Conservation (phyloP, 2,329 filamentous ascomycete species). For the Plenodomus biglobosus region DNA sequence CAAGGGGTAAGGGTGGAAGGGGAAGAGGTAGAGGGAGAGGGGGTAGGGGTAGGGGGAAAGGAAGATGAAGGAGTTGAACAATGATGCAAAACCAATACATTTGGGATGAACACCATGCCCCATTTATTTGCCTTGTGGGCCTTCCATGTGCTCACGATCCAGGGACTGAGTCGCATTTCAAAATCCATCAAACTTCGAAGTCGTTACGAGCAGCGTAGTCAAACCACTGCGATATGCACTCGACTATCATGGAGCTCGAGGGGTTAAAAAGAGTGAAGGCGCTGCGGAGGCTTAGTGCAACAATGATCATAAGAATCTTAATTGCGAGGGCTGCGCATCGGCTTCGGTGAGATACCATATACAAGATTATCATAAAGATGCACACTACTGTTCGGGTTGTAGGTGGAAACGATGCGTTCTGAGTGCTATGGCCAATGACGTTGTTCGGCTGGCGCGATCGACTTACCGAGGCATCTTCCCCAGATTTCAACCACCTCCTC, state of each 20-base stretch:
- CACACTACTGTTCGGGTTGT: no score
- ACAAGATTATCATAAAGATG: not conserved
- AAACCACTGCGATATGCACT: no score
- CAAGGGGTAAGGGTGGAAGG: conserved; percentile 40
- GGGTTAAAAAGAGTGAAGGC: no score
- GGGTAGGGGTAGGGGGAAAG: conserved; percentile 23
- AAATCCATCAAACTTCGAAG: no score
- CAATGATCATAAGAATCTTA: no score
- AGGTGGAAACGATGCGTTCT: no score
- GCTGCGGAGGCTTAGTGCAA: no score
- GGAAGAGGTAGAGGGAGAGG: conserved; percentile 49
- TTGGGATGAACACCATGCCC: not conserved
- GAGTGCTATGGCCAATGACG: conserved; percentile 1
- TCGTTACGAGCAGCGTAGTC: no score
- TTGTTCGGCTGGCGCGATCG: not conserved
- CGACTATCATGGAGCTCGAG: no score
- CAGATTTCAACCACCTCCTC: conserved; percentile 26
- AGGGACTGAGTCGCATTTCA: no score
- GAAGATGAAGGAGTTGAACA: conserved; percentile 6
- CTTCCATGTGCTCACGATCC: no score
- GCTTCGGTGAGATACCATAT: not conserved
- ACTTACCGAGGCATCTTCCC: conserved; percentile 34
- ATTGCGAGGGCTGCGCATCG: not conserved
- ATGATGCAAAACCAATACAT: not conserved
- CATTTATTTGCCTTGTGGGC: no score